These are phyloP conservation scores for Stephania yunnanensis DNA, from an alignment of 164 flowering plant genomes.

Conservation along the genomic window DNA sequence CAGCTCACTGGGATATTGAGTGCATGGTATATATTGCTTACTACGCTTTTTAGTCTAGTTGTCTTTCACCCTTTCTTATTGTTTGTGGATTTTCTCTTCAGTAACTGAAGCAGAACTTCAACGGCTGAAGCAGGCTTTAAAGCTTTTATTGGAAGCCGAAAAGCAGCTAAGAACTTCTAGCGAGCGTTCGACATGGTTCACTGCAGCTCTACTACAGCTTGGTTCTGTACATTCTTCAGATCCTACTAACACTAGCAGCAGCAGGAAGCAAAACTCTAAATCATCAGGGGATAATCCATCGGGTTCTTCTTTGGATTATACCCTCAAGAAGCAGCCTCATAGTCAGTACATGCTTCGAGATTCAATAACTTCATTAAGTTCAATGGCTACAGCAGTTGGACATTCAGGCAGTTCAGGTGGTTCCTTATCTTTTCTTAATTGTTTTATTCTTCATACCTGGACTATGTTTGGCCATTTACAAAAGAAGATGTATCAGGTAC, in stretches of 20 bases:
- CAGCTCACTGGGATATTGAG: not conserved
- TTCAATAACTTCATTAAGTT: constrained; percentile 41
- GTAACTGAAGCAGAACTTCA: constrained; percentile 80
- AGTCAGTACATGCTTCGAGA: constrained; percentile 25
- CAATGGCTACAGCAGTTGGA: constrained; percentile 26
- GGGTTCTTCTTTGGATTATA: constrained; percentile 40
- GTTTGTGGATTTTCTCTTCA: constrained; percentile 22
- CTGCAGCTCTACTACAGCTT: constrained; percentile 85
- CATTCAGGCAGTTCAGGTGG: constrained; percentile 26
- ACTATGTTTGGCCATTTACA: constrained; percentile 23
- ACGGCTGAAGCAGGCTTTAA: constrained; percentile 74
- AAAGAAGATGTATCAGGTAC: constrained; percentile 30
- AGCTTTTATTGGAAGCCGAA: constrained; percentile 92
- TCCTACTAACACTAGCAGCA: constrained; percentile 54
- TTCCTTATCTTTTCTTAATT: constrained; percentile 22
- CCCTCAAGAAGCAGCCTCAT: constrained; percentile 32
- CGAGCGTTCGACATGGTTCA: constrained; percentile 95
- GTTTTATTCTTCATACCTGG: constrained; percentile 23
- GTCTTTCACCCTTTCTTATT: not conserved
- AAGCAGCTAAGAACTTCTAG: constrained; percentile 86
- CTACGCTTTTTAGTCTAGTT: not conserved
- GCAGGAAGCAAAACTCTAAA: constrained; percentile 63
- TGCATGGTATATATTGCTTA: not conserved
- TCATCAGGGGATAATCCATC: constrained; percentile 61
- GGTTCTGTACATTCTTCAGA: constrained; percentile 69